Base-by-base conservation (phyloP, 768 basidiomycete species). In the Russula earlei region DNA sequence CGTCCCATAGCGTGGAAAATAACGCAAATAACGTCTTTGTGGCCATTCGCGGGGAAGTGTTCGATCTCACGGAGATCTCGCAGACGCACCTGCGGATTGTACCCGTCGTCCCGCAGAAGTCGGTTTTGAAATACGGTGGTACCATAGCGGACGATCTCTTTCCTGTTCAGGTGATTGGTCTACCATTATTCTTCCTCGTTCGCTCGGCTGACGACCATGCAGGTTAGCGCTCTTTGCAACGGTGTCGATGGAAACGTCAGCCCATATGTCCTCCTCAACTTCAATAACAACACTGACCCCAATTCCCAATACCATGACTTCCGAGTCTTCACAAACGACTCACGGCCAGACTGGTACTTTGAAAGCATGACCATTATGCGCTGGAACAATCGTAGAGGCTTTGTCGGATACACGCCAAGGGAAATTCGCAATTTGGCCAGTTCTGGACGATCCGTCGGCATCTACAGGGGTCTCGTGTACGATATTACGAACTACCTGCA, bases 301-400 rank as follows among this genome's bases (percentile, higher is more conserved):
- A 87, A 93, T 64, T 75, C 86, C 0, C 75, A 82, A 64, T 99
- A 98, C 68, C 96, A 98, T 68, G 95, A 99, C 67, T 99, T 99
- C 81, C 87, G 95, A 17, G 85, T 84, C 0, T 84, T 76, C 66
- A 86, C 84, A 34, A 87, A 84, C 56, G 95, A 98, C 65, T 85
- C 87, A 0, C 82, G 96, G 9, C 95, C 96, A 0, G 96, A 99
- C 67, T 99, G 96, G 96, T 99, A 98, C 69, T 93, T 88, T 62
- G 87, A 98, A 72, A 77, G 75, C 56, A 98, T 99, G 96, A 87
- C 89, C 3, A 69, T 80, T 66, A 85, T 99, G 86, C 87, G 96
- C 7, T 96, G 86, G 75, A 85, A 82, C 51, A 82, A 82, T 63
- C 87, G 95, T 37, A 79, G 83, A 38, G 96, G 96, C 0, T 97